A percentile compares a stretch with the other conserved stretches of the same genome.
Conservation (phyloP, 2,329 filamentous ascomycete species). For the Thermoascus crustaceus region DNA sequence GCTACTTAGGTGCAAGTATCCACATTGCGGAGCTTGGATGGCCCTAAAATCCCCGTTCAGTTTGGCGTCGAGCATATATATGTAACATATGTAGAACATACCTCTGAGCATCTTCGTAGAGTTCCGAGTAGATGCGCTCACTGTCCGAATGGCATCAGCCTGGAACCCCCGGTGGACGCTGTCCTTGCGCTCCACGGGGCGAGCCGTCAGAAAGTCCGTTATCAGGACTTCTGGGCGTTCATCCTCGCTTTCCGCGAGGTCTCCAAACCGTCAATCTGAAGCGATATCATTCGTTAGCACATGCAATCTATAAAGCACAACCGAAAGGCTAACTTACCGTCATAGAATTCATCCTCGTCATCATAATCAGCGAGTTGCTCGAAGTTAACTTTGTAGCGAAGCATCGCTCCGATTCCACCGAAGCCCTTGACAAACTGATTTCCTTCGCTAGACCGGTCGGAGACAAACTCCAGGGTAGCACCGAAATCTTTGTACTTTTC, state of each 20-base stretch:
- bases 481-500: slow-evolving; percentile 98
- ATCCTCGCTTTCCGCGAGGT: slow-evolving; percentile 85
- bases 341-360: slow-evolving; percentile 90
- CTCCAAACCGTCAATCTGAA: slow-evolving; percentile 78
- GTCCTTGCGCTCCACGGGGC: slow-evolving; percentile 33
- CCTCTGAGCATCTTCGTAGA: slow-evolving; percentile 33
- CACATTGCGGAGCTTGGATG: slow-evolving; percentile 37
- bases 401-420: slow-evolving; percentile 92
- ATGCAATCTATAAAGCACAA: too few species aligned
- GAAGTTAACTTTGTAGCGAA: slow-evolving; percentile 99
- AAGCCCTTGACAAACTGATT: slow-evolving; percentile 99
- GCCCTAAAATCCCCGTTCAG: too few species aligned
- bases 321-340: slow-evolving; percentile 49
- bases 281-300: slow-evolving; percentile 4
- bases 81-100: slow-evolving; percentile 14
- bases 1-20: slow-evolving; percentile 16
- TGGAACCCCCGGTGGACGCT: slow-evolving; percentile 26
- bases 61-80: too few species aligned
- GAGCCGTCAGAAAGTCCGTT: slow-evolving; percentile 48
- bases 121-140: slow-evolving; percentile 23
- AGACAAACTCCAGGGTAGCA: slow-evolving; percentile 91
- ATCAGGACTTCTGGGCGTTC: slow-evolving; percentile 53
- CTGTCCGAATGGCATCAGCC: slow-evolving; percentile 23
- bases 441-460: slow-evolving; percentile 92
- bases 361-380: slow-evolving; percentile 90